Evolutionary conservation across 208 protist genomes (phyloP), one percentile per base, ranked within the genome.

Genomic region (Herpetomonas tarakana): DNA sequence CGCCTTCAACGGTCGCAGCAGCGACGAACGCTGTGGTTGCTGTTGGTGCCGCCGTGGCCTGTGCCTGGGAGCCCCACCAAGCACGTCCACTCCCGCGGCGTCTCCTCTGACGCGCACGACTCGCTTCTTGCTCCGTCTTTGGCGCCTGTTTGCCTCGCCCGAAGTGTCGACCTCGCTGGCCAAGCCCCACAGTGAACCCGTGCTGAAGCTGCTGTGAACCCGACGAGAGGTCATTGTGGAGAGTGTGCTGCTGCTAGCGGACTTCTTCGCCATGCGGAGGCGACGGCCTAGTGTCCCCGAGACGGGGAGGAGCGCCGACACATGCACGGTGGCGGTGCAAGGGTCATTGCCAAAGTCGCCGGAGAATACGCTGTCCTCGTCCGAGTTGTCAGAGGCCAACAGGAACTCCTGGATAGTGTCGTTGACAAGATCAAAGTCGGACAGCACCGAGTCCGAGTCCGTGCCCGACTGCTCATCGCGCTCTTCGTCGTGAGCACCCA

Each of bases 361-460:
- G 14, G 35, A 41, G 35, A 41, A 41, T 6, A 14, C 35, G 35
- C 35, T 41, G 28, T 67, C 63, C 1, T 60, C 71, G 3, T 65
- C 65, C 3, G 50, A 62, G 3, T 71, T 69, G 45, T 83, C 64
- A 21, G 69, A 78, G 35, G 75, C 78, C 2, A 93, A 53, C 21
- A 93, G 45, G 28, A 78, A 77, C 12, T 83, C 71, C 58, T 93
- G 77, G 67, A 93, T 90, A 25, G 67, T 64, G 44, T 89, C 83
- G 35, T 90, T 90, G 11, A 89, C 56, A 14, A 86, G 62, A 41
- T 90, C 78, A 69, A 74, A 83, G 28, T 86, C 80, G 21, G 80
- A 88, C 52, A 78, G 77, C 27, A 82, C 78, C 12, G 83, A 90
- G 41, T 74, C 74, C 45, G 52, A 76, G 39, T 65, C 67, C 7